Conservation (phyloP, 805 yeast genomes). For the Nakazawaea siamensis region DNA sequence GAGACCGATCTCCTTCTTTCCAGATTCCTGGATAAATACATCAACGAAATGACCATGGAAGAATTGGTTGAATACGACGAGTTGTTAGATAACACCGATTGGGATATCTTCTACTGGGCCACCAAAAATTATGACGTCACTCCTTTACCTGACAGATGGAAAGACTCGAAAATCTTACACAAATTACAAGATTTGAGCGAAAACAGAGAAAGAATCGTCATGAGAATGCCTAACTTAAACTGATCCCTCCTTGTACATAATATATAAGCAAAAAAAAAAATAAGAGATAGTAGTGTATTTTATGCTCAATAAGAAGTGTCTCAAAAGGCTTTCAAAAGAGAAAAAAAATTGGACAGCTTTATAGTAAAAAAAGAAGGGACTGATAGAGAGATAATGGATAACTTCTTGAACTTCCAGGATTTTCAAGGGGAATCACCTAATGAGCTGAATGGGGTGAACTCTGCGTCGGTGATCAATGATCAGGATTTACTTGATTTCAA, state of each 20-base stretch:
- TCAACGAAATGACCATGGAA: constrained; percentile 46
- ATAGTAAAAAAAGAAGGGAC: no score
- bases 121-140: constrained; percentile 74
- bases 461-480: constrained; percentile 7
- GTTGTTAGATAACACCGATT: constrained; percentile 88
- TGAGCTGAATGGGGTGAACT: no score
- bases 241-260: no score
- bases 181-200: constrained; percentile 66
- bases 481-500: constrained; percentile 8
- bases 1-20: constrained; percentile 86
- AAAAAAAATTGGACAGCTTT: no score
- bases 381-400: no score
- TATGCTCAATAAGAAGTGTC: no score
- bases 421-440: no score
- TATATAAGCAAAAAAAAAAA: background rate
- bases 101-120: constrained; percentile 99
- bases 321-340: no score
- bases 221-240: constrained; percentile 92
- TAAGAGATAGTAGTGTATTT: background rate
- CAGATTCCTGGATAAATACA: constrained; percentile 73
- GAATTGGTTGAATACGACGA: constrained; percentile 81
- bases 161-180: constrained; percentile 52
- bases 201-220: constrained; percentile 60
- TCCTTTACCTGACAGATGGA: constrained; percentile 86
- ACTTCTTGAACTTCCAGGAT: no score